Conservation (phyloP, 306 rosid species). For the Prunus campanulata region DNA sequence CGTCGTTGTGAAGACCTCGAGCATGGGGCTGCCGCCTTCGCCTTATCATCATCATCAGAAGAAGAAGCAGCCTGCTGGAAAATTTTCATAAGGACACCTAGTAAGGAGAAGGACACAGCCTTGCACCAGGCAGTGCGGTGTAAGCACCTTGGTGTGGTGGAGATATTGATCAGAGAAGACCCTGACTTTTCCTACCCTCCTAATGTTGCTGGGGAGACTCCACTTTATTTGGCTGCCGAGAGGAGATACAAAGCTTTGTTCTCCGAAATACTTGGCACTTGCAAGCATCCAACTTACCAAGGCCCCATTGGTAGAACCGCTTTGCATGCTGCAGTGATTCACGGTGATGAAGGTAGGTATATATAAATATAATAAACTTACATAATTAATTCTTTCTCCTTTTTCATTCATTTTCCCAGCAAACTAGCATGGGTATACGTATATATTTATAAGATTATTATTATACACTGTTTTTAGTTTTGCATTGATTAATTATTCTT, state of each 20-base stretch:
- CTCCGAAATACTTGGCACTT: background rate
- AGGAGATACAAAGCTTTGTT: background rate
- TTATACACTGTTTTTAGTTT: too few relatives aligned
- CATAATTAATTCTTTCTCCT: background rate
- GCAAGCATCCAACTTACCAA: background rate
- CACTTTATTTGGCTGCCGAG: constrained; percentile 18
- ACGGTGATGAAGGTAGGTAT: background rate
- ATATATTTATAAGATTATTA: too few relatives aligned
- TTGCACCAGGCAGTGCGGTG: constrained; percentile 14
- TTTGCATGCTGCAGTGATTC: background rate
- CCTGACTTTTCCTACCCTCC: background rate
- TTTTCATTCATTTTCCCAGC: too few relatives aligned
- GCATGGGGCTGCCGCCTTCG: too few relatives aligned
- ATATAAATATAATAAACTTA: too few relatives aligned
- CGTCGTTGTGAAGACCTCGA: too few relatives aligned
- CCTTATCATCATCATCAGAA: too few relatives aligned
- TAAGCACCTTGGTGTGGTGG: background rate
- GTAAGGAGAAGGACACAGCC: background rate
- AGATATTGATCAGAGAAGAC: background rate
- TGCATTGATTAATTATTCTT: too few relatives aligned
- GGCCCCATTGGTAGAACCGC: background rate
- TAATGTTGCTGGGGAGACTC: background rate
- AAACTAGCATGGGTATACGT: too few relatives aligned
- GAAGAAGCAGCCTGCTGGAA: background rate
- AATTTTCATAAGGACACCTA: background rate